Evolutionary conservation across 2,329 filamentous ascomycete genomes (phyloP), one percentile per base, ranked within the genome.

Genomic region (Aphanocladium album): DNA sequence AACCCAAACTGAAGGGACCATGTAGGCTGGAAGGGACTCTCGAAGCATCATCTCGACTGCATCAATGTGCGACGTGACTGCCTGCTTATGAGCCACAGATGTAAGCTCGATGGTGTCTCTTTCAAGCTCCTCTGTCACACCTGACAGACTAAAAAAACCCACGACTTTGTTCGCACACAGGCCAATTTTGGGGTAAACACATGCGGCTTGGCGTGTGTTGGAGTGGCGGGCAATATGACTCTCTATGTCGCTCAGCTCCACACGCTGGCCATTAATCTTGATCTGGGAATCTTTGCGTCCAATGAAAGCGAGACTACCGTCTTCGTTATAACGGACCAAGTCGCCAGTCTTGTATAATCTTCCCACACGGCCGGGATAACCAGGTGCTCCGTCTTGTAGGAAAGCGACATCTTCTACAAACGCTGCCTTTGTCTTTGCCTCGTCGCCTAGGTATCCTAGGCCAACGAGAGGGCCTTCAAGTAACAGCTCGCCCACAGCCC

Each of bases 381-480:
- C 51, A 14, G 30, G 30, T 9, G 30, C 30, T 30, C 30, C 30
- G 9, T 41, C 35, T 3, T 41, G 51, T 19, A 54, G 17, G 33
- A 35, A 54, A 41, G 77, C 3, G 46, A 66, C 65, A 8, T 53
- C 49, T 9, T 63, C 35, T 33, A 68, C 63, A 23, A 67, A 68
- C 3, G 60, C 62, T 12, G 62, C 63, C 17, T 69, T 68, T 0
- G 76, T 78, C 62, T 76, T 77, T 51, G 70, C 67, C 1, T 67
- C 68, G 25, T 78, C 75, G 58, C 74, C 73, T 39, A 76, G 67
- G 60, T 79, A 79, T 43, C 75, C 74, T 35, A 73, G 67, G 37
- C 75, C 76, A 41, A 79, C 70, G 12, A 72, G 68, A 8, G 75
- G 74, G 2, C 68, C 68, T 37, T 65, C 64, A 27, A 71, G 62